Evolutionary conservation across 169 alveolate genomes (phyloP), one percentile per base, ranked within the genome.

Genomic region (Plasmodium blacklocki): DNA sequence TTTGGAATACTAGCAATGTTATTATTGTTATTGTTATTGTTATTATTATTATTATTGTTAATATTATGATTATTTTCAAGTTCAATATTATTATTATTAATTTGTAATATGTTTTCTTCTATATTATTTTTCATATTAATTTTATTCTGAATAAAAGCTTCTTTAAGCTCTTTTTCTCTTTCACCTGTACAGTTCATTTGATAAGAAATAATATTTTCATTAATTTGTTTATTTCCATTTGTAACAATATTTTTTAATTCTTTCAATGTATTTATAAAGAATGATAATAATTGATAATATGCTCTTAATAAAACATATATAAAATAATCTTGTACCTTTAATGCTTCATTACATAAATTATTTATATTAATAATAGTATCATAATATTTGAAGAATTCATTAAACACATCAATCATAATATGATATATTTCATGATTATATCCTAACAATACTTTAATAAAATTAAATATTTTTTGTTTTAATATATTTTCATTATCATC

Each of bases 301-400:
- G 23, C 73, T 12, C 73, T 60, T 21, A 83, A 23, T 3, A 83
- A 15, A 5, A 43, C 47, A 14, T 68, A 83, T 2, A 83, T 21
- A 60, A 83, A 83, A 73, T 68, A 83, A 58, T 83, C 74, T 32
- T 83, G 68, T 32, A 45, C 64, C 8, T 83, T 83, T 15, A 54
- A 15, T 2, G 32, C n/a, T 58, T 67, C 85, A 12, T 29, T 67
- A 29, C 50, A 83, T 21, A 83, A 56, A 58, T 83, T 83, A 15
- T 6, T 14, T 3, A 68, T 23, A 45, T 21, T 68, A 29, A 83
- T 68, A 5, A 39, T 4, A 1, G 56, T 67, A 0, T 86, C 56
- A 21, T 72, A 72, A 60, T 71, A 86, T 71, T 29, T n/a, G n/a
- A 72, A 86, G 7, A 86, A 72, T 0, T 86, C 64, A 11, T 19